Evolutionary conservation across 78 protist genomes (phyloP), one percentile per base, ranked within the genome.

Genomic region (Dictyostelium firmibasis): DNA sequence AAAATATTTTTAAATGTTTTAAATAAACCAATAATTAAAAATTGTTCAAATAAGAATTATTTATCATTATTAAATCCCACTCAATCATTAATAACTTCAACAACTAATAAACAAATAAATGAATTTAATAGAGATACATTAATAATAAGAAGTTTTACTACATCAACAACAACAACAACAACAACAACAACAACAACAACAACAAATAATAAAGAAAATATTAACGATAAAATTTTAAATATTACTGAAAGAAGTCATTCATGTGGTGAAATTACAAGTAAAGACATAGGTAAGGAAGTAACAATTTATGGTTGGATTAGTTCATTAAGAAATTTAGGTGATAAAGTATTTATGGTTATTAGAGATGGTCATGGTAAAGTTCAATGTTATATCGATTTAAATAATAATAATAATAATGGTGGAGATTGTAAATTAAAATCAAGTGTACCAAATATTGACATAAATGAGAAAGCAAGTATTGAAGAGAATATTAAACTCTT

Each of bases 321-420:
- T 31, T 88, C 93, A n/a, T 18, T 88, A 16, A 50, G 93, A 62
- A 79, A 67, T 35, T 11, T 79, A 18, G 93, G 86, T 20, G 93
- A 88, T 53, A 60, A 33, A 16, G 76, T 75, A 36, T 88, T 88
- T 43, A 35, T 88, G 3, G 93, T 88, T 6, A 23, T 88, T 18
- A 77, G 93, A 31, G 93, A 88, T 79, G 93, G 87, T 16, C 84
- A 88, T 79, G 93, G 93, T 14, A 88, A 82, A 11, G 84, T 83
- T 4, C 93, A 88, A 67, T 25, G 38, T 8, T 88, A 44, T 79
- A 57, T 75, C 5, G 27, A 72, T 38, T 43, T 67, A n/a, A n/a
- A 64, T 38, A 41, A n/a, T 18, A 29, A 36, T 36, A 50, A 53
- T 20, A 53, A 53, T 8, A 50, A 50, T 14, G 18, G 23, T 13